Conservation (phyloP, 352 stramenopile genomes). For the Globisporangium mamillatum region DNA sequence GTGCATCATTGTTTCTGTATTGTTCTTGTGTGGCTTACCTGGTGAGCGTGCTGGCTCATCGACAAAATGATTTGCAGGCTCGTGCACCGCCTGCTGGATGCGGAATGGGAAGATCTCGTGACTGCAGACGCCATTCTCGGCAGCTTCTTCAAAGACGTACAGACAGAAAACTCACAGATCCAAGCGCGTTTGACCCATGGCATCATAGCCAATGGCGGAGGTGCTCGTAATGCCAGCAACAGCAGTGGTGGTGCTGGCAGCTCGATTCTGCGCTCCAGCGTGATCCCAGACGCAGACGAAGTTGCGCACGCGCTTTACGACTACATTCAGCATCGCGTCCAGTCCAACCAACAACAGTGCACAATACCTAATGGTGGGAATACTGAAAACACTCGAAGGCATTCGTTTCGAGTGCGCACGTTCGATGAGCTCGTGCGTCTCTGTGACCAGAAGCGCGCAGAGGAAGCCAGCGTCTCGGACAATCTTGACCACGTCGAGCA, state of each 20-base stretch:
- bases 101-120: constrained; percentile 51
- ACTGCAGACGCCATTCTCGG: constrained; percentile 68
- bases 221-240: background rate
- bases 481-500: constrained; percentile 8
- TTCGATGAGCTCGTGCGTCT: constrained; percentile 17
- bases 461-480: constrained; percentile 5
- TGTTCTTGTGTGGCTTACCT: background rate
- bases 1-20: background rate
- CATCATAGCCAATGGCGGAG: background rate
- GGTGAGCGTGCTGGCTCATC: background rate
- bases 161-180: background rate
- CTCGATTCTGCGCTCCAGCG: background rate
- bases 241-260: background rate
- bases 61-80: constrained; percentile 1
- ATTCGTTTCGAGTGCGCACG: constrained; percentile 38
- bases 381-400: constrained; percentile 52
- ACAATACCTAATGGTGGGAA: constrained; percentile 14
- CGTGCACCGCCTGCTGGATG: constrained; percentile 31
- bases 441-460: constrained; percentile 7
- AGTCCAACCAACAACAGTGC: background rate
- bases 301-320: constrained; percentile 16
- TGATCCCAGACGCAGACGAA: constrained; percentile 15
- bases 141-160: constrained; percentile 28
- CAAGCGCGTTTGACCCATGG: constrained; percentile 2
- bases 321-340: constrained; percentile 7